Base-by-base conservation (phyloP, 495 filamentous ascomycete genomes). In the Aspergillus affinis region DNA sequence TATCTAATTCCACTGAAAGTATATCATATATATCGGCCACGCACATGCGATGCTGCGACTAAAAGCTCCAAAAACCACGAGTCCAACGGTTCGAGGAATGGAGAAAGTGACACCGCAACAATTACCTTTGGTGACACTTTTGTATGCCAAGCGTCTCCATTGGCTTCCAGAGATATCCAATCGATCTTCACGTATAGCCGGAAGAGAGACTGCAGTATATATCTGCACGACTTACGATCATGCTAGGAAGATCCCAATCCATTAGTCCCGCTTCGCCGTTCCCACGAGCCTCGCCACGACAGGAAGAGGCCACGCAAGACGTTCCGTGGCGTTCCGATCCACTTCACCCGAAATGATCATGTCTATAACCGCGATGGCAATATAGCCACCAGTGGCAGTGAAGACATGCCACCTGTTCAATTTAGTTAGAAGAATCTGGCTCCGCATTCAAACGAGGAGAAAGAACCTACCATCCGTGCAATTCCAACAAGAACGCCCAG, bases 381-480 rank as follows among this genome's bases (percentile, higher is more conserved):
- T 62, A 54, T 71, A 70, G 7, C 81, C 81, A 7, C 78, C 75
- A 17, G 82, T 69, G 3, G 77, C 82, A 4, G 82, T 84, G 45
- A 81, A 72, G 21, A 85, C 68, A 69, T 84, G 82, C 84, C 82
- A 85, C 81, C 68, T 69, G 20, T 32, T 46, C 20, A 46, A 32
- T 18, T 21, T 18, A 61, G 17, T 36, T 26, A 49, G 17, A 13
- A n/a, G 7, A 9, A 29, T 45, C 44, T 45, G 30, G 19, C 12
- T 10, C 27, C 18, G n/a, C 2, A n/a, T 46, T 41, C 49, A 54
- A 54, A 57, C 58, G 10, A 29, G 18, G 20, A 36, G 48, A 51
- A 59, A 41, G 54, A 62, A 59, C 68, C 46, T 68, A 76, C 74
- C 82, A 88, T 20, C 84, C 83, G 67, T 88, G 84, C 18, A 86